phyloP scores from a whole-genome alignment of 495 filamentous ascomycete genomes.

The Acidiella bohemica region DNA sequence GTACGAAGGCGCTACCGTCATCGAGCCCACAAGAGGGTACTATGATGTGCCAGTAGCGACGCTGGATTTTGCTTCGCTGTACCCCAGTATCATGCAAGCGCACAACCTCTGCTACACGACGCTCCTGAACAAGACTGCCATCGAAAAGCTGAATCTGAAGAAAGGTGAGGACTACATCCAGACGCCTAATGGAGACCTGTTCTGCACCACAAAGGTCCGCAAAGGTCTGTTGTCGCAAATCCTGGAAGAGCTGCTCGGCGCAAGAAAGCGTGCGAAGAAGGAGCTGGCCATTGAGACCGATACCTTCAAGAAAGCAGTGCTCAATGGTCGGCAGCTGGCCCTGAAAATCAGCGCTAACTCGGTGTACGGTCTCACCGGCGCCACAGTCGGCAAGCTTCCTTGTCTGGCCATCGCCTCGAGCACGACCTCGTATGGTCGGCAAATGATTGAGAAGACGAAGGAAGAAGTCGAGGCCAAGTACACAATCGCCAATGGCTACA shows the following conservation, averaged over 20 bases:
- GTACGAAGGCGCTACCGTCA: constrained; percentile 96
- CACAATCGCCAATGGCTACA: constrained; percentile 85
- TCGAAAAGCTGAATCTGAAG: constrained; percentile 57
- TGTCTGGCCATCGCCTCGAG: constrained; percentile 92
- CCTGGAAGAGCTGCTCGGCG: constrained; percentile 77
- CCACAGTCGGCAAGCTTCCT: constrained; percentile 87
- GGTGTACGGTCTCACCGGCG: constrained; percentile 94
- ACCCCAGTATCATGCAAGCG: constrained; percentile 96
- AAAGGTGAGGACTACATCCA: constrained; percentile 93
- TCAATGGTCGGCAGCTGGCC: constrained; percentile 94
- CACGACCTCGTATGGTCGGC: constrained; percentile 86
- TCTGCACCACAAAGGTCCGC: constrained; percentile 72
- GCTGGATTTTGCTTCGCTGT: constrained; percentile 96
- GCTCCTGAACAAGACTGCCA: constrained; percentile 61
- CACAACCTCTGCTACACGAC: constrained; percentile 99
- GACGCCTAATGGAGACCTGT: constrained; percentile 87
- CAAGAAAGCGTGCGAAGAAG: constrained; percentile 84
- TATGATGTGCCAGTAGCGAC: constrained; percentile 92
- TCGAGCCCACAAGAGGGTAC: constrained; percentile 83
- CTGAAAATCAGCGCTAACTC: constrained; percentile 96
- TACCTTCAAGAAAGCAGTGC: constrained; percentile 89
- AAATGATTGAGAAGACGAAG: constrained; percentile 98
- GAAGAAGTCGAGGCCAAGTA: constrained; percentile 80
- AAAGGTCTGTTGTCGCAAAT: constrained; percentile 92
- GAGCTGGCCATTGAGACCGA: constrained; percentile 86